These are phyloP conservation scores for Taphrina flavorubra DNA, from an alignment of 1,139 yeast species.

Conservation along the genomic window DNA sequence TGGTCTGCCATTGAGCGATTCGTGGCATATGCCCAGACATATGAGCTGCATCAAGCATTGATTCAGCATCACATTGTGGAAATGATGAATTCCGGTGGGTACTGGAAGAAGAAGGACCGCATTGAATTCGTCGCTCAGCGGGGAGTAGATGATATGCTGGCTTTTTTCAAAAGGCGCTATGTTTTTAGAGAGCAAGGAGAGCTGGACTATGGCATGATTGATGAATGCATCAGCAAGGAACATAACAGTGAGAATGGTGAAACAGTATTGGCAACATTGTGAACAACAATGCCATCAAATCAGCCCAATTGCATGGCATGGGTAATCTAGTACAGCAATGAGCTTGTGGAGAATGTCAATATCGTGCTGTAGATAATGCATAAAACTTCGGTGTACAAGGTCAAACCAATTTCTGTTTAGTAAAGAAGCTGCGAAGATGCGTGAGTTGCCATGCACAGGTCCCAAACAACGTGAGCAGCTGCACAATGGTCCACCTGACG, in stretches of 20 bases:
- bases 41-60: constrained; percentile 82
- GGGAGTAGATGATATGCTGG: constrained; percentile 68
- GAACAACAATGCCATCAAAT: background rate
- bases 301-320: too few relatives aligned
- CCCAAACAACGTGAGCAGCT: constrained; percentile 61
- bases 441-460: constrained; percentile 73
- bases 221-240: constrained; percentile 8
- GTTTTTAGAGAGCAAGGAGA: constrained; percentile 70
- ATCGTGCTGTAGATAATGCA: too few relatives aligned
- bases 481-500: constrained; percentile 69
- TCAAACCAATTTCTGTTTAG: constrained; percentile 67
- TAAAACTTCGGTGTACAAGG: background rate
- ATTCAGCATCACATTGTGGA: constrained; percentile 87
- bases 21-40: constrained; percentile 76
- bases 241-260: background rate
- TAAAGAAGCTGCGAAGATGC: constrained; percentile 67
- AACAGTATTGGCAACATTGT: background rate
- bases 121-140: constrained; percentile 69
- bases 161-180: constrained; percentile 79
- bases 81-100: constrained; percentile 63
- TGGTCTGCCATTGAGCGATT: constrained; percentile 89
- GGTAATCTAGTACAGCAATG: too few relatives aligned
- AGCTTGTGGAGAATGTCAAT: too few relatives aligned
- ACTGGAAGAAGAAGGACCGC: constrained; percentile 60
- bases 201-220: constrained; percentile 60